phyloP scores from a whole-genome alignment of 2,329 filamentous ascomycete species.

The Cryphonectria parasitica region DNA sequence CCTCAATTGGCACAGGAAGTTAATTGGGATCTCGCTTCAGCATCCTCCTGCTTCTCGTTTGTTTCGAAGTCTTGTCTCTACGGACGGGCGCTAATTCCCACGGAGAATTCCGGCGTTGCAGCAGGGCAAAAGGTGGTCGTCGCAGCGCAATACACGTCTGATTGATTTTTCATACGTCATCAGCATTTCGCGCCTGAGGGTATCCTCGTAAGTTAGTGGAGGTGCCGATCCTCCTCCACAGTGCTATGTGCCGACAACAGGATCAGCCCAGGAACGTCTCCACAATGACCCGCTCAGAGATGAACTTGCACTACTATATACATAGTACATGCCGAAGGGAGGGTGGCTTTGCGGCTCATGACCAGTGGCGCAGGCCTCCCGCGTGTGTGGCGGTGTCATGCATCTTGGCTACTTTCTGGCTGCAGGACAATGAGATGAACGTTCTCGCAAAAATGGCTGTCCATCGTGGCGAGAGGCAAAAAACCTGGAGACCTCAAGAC shows the following conservation, averaged over 20 bases:
- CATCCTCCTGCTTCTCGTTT: background rate
- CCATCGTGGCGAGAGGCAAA: background rate
- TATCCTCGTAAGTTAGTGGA: background rate
- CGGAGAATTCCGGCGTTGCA: background rate
- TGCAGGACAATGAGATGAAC: background rate
- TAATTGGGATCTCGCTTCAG: background rate
- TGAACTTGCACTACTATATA: too few relatives aligned
- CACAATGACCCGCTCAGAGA: background rate
- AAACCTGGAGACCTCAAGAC: background rate
- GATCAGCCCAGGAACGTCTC: background rate
- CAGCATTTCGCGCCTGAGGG: background rate
- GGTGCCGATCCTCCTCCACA: background rate
- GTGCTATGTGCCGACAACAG: background rate
- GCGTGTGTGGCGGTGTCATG: background rate
- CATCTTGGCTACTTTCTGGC: background rate
- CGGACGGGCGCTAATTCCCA: background rate
- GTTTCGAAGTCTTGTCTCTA: background rate
- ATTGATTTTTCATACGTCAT: slow-evolving; percentile 12
- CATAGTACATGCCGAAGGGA: background rate
- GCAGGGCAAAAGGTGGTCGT: background rate
- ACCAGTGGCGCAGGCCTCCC: slow-evolving; percentile 17
- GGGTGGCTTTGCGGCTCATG: slow-evolving; percentile 10
- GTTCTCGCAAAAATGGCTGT: background rate
- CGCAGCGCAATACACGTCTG: background rate
- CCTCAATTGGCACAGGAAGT: background rate